Conservation (phyloP, 139 green algal species). For the Astrephomene gubernaculifera region DNA sequence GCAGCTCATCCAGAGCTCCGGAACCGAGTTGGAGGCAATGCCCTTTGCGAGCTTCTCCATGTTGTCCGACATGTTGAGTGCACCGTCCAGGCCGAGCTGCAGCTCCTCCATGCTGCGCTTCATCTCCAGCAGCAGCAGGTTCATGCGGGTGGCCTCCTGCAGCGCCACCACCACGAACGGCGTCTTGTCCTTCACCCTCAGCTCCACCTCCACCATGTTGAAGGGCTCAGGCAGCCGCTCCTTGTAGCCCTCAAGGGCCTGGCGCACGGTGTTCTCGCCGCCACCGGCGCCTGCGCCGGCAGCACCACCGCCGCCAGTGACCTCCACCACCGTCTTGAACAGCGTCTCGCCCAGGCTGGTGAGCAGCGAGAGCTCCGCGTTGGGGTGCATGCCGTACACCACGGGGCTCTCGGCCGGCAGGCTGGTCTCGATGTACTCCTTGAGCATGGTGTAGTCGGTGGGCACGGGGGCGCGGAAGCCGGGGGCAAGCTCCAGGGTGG, state of each 20-base stretch:
- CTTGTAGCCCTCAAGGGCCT: slow-evolving; percentile 71
- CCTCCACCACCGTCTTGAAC: slow-evolving; percentile 86
- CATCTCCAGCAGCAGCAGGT: slow-evolving; percentile 85
- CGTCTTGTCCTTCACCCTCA: slow-evolving; percentile 83
- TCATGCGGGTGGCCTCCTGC: slow-evolving; percentile 86
- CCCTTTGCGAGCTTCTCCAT: slow-evolving; percentile 85
- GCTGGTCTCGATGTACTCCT: slow-evolving; percentile 80
- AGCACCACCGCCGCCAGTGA: slow-evolving; percentile 73
- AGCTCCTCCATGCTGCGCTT: slow-evolving; percentile 87
- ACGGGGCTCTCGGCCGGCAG: slow-evolving; percentile 85
- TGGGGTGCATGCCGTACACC: slow-evolving; percentile 91
- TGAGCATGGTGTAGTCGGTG: slow-evolving; percentile 73
- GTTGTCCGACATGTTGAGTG: slow-evolving; percentile 88
- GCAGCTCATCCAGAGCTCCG: slow-evolving; percentile 79
- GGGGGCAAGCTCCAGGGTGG: slow-evolving; percentile 78
- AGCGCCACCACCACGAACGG: slow-evolving; percentile 88
- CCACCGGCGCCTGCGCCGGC: slow-evolving; percentile 61
- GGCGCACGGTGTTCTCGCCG: slow-evolving; percentile 69
- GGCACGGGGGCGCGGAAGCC: slow-evolving; percentile 83
- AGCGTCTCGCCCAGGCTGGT: slow-evolving; percentile 86
- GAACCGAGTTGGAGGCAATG: slow-evolving; percentile 81
- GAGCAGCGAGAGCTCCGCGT: slow-evolving; percentile 87
- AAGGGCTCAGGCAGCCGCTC: slow-evolving; percentile 80
- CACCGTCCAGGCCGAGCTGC: slow-evolving; percentile 86
- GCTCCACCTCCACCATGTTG: slow-evolving; percentile 89